phyloP scores from a whole-genome alignment of 208 protist species.

The Tritrichomonas musculus region DNA sequence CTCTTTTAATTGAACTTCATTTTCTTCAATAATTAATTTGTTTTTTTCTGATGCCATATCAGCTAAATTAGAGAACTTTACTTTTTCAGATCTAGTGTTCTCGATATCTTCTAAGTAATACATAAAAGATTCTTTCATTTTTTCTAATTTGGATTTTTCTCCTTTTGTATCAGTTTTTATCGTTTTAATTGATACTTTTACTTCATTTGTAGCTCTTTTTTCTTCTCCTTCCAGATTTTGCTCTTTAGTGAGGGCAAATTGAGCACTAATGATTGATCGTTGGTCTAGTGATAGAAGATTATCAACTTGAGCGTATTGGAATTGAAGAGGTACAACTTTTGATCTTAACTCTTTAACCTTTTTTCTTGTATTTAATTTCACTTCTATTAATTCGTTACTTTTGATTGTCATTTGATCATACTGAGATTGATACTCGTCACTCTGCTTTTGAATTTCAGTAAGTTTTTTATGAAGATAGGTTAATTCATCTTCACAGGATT shows the following conservation, averaged over 20 bases:
- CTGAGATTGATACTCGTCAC: neutral
- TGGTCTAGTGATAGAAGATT: neutral
- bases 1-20: neutral
- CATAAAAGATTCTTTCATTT: slow-evolving; percentile 1
- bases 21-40: neutral
- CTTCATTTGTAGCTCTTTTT: neutral
- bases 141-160: neutral
- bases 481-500: neutral
- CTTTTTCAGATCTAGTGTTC: neutral
- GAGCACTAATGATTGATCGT: neutral
- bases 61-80: neutral
- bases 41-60: neutral
- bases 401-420: neutral
- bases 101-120: neutral
- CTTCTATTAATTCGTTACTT: neutral
- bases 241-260: neutral
- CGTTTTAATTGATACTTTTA: neutral
- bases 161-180: neutral
- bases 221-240: neutral
- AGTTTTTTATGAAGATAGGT: neutral
- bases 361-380: neutral
- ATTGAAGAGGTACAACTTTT: neutral
- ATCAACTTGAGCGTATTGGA: neutral
- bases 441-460: neutral
- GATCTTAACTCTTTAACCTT: neutral